These are phyloP conservation scores for Penicillium sp. DNA, from an alignment of 2,329 filamentous ascomycete genomes.

Conservation along the genomic window DNA sequence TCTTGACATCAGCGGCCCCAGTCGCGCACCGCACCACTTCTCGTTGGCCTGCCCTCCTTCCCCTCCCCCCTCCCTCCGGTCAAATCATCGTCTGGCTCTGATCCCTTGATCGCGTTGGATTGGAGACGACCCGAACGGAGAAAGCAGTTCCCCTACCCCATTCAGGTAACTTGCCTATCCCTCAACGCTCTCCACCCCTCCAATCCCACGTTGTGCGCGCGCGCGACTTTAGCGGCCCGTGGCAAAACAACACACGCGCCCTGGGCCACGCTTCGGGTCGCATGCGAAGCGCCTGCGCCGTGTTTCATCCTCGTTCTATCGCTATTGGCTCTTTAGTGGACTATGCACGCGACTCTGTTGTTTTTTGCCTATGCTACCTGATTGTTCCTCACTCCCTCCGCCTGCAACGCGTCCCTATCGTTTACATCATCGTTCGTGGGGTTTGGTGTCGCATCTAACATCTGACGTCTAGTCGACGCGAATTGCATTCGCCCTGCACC, in stretches of 20 bases:
- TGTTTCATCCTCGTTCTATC: constrained; percentile 9
- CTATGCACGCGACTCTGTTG: constrained; percentile 5
- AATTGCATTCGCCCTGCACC: constrained; percentile 14
- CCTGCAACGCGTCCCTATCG: constrained; percentile 16
- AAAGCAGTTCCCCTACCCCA: constrained; percentile 13
- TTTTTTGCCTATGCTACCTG: background rate
- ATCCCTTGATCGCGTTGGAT: constrained; percentile 22
- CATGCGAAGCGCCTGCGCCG: constrained; percentile 12
- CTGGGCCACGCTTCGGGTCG: constrained; percentile 5
- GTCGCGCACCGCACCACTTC: constrained; percentile 15
- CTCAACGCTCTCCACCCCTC: no score
- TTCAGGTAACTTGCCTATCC: constrained; percentile 14
- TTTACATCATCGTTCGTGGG: constrained; percentile 17
- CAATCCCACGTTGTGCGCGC: constrained; percentile 25
- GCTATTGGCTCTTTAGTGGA: constrained; percentile 16
- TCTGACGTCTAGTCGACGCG: constrained; percentile 11
- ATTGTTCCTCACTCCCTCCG: constrained; percentile 10
- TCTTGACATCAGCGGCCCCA: constrained; percentile 14
- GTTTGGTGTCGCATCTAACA: constrained; percentile 15
- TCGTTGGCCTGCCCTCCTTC: constrained; percentile 17
- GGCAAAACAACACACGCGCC: constrained; percentile 25
- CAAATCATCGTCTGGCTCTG: constrained; percentile 20
- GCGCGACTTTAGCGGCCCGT: constrained; percentile 12
- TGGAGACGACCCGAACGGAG: constrained; percentile 15
- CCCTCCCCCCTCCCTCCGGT: constrained; percentile 8